Evolutionary conservation across 2,329 filamentous ascomycete species (phyloP), one percentile per base, ranked within the genome.

Genomic region (Fusarium nelsonii): DNA sequence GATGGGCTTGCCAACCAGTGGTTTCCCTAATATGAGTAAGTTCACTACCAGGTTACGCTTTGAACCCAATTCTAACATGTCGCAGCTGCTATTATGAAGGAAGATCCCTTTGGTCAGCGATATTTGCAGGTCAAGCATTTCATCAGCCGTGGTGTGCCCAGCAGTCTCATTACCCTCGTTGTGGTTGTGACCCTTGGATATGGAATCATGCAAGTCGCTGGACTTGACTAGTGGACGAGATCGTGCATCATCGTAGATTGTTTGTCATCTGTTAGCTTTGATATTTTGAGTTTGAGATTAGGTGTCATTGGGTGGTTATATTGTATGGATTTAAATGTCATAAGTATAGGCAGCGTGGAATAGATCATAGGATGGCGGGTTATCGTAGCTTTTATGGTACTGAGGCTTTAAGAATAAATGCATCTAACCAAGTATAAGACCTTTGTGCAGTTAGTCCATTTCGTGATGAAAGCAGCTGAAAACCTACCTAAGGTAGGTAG

Each of bases 21-120:
- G 96, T 10, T 99, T 99, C 82, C 96, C 96, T 3, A 99, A 99
- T 74, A 99, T 99, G 96, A 99, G 94, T 97, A 88, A 86, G 94
- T 92, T 45, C 12, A 43, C 15, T 51, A 36, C 15, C 49, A 15
- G 18, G 10, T 6, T 30, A 44, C 18, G 41, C 23, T 15, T 39
- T n/a, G 30, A 45, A 11, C 45, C 11, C 14, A 30, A 56, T 39
- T 49, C 75, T 79, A 63, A 77, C 64, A 44, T 48, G 10, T 9
- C 43, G 16, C 51, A 97, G 93, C 96, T 76, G 96, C 96, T 6
- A 98, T 99, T 75, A 98, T 99, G 96, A 98, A 98, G 85, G 96
- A 99, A 81, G 95, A 99, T 74, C 88, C 92, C 1, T 97, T 94
- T 0, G 96, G 96, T 10, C 93, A 97, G 77, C 87, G 96, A 58